Percentiles rank a stretch among this genome's conserved stretches.
phyloP scores from a whole-genome alignment of 2,329 filamentous ascomycete species.

The Trematosphaeria pertusa region DNA sequence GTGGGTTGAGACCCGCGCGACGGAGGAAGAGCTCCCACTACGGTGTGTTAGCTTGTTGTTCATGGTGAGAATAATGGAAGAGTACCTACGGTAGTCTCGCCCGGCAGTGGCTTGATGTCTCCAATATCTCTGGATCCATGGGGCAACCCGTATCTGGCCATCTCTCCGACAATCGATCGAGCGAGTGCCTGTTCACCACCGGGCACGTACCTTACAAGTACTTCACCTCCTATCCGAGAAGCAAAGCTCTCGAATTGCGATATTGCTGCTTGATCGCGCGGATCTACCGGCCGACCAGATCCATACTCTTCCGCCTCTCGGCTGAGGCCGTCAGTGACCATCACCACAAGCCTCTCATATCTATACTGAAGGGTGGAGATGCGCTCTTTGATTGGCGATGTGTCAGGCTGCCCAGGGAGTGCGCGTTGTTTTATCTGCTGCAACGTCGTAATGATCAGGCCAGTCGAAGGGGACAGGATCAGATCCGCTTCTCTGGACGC shows the following conservation, averaged over 20 bases:
- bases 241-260: conserved; percentile 61
- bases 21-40: conserved; percentile 72
- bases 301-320: conserved; percentile 31
- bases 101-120: conserved; percentile 53
- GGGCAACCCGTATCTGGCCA: conserved; percentile 44
- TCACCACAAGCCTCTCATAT: conserved; percentile 72
- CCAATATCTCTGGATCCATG: conserved; percentile 35
- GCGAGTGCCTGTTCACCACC: conserved; percentile 52
- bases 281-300: conserved; percentile 33
- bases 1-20: conserved; percentile 71
- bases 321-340: conserved; percentile 62
- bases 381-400: conserved; percentile 57
- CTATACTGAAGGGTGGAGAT: conserved; percentile 61
- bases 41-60: conserved; percentile 11
- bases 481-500: conserved; percentile 71
- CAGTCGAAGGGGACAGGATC: conserved; percentile 71
- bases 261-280: conserved; percentile 54
- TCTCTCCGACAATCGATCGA: conserved; percentile 38
- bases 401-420: conserved; percentile 64
- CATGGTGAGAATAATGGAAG: too few relatives aligned
- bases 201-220: conserved; percentile 47
- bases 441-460: conserved; percentile 73
- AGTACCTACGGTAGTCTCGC: conserved; percentile 61
- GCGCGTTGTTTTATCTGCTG: conserved; percentile 75
- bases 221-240: conserved; percentile 45